phyloP scores from a whole-genome alignment of 106 monocot species.

The Posidonia australis region DNA sequence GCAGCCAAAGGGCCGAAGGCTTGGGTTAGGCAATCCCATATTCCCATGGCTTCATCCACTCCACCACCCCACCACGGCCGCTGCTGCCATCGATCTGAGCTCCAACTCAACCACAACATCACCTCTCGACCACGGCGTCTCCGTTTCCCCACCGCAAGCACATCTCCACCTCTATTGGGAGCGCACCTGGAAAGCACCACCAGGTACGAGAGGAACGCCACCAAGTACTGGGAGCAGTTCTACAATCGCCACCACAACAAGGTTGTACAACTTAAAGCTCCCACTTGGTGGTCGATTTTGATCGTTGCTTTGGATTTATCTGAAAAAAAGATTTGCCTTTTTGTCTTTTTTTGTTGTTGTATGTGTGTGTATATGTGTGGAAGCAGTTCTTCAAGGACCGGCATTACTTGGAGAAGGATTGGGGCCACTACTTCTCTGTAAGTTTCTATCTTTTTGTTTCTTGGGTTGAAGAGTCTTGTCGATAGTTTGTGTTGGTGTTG shows the following conservation, averaged over 20 bases:
- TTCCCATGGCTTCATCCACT: not conserved
- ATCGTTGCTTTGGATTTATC: too few species aligned
- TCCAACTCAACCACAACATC: not conserved
- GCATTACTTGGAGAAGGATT: constrained; percentile 29
- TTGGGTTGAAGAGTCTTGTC: not conserved
- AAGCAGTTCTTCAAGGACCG: constrained; percentile 31
- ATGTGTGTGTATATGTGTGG: not conserved
- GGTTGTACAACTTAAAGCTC: not conserved
- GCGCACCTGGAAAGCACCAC: too few species aligned
- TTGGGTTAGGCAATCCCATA: too few species aligned
- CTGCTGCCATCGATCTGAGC: not conserved
- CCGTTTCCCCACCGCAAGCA: too few species aligned
- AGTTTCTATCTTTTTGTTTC: not conserved
- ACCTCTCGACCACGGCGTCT: too few species aligned
- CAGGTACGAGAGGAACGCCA: constrained; percentile 12
- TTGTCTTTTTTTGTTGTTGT: not conserved
- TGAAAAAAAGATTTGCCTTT: not conserved
- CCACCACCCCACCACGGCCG: not conserved
- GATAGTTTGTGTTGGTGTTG: too few species aligned
- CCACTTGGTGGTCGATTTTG: too few species aligned
- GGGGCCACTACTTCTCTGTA: constrained; percentile 22
- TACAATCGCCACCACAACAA: constrained; percentile 24
- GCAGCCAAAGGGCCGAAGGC: too few species aligned
- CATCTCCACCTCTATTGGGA: too few species aligned
- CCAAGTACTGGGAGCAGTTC: constrained; percentile 22